Conservation (phyloP, 176 grass and related monocot species). For the Elaeis guineensis region DNA sequence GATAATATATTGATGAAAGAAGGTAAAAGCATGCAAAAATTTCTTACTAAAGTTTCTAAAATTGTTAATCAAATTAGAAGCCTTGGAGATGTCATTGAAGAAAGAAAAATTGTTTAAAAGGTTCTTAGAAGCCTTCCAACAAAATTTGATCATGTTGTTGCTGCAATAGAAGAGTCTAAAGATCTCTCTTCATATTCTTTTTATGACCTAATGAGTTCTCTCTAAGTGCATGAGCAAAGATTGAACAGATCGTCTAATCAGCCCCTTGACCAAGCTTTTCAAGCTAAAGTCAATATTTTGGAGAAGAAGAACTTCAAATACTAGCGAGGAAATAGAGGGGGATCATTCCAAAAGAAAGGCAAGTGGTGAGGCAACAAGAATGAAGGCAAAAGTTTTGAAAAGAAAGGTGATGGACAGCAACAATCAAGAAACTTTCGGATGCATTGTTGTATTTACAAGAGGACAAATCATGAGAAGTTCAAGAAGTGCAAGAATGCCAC, state of each 20-base stretch:
- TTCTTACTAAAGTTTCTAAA: neutral
- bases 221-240: neutral
- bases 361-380: neutral
- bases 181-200: neutral
- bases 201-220: neutral
- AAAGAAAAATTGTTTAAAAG: neutral
- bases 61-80: constrained; percentile 4
- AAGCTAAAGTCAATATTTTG: neutral
- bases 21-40: neutral
- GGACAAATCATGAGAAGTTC: neutral
- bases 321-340: too few relatives aligned
- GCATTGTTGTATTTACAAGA: neutral
- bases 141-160: constrained; percentile 6
- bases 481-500: too few relatives aligned
- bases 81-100: neutral
- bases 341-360: too few relatives aligned
- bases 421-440: neutral
- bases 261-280: neutral
- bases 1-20: neutral
- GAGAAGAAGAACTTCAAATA: neutral
- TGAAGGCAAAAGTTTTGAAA: neutral
- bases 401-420: neutral
- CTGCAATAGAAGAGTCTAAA: constrained; percentile 4
- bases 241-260: neutral
- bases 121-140: neutral